Evolutionary conservation across 331 rosid species (phyloP).

Genomic region (Pyracantha coccinea): DNA sequence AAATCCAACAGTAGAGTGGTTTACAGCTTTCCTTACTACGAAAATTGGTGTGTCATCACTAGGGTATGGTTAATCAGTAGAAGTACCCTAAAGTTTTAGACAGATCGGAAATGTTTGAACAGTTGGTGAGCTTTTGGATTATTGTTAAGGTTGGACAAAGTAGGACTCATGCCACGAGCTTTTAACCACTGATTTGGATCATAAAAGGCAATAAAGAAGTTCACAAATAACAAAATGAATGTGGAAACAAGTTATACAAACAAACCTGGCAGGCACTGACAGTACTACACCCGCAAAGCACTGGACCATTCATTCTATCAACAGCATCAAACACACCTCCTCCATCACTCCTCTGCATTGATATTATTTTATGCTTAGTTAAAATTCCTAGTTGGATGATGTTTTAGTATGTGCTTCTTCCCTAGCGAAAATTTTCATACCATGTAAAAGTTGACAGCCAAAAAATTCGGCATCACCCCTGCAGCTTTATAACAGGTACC

Average conservation of each 20-base stretch:
- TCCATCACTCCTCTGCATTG: conserved; percentile 90
- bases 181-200: not conserved
- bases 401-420: not conserved
- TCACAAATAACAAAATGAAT: conserved; percentile 10
- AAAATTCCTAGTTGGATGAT: conserved; percentile 9
- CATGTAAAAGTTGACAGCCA: conserved; percentile 97
- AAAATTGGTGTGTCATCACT: not conserved
- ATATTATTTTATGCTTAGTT: conserved; percentile 8
- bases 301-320: conserved; percentile 74
- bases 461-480: conserved; percentile 69
- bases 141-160: not conserved
- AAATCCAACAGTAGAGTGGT: conserved; percentile 16
- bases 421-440: conserved; percentile 28
- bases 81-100: not conserved
- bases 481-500: conserved; percentile 85
- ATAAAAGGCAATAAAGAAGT: conserved; percentile 1
- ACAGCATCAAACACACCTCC: conserved; percentile 80
- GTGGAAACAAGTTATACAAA: conserved; percentile 20
- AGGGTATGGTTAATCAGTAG: not conserved
- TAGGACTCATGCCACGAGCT: not conserved
- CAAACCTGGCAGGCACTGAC: conserved; percentile 83
- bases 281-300: conserved; percentile 77
- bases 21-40: not conserved
- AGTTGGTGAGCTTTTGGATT: not conserved
- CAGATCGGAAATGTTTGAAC: not conserved